A percentile compares a stretch with the other conserved stretches of the same genome.
Evolutionary conservation across 768 basidiomycete genomes (phyloP).

Genomic region (Mycena crocata): DNA sequence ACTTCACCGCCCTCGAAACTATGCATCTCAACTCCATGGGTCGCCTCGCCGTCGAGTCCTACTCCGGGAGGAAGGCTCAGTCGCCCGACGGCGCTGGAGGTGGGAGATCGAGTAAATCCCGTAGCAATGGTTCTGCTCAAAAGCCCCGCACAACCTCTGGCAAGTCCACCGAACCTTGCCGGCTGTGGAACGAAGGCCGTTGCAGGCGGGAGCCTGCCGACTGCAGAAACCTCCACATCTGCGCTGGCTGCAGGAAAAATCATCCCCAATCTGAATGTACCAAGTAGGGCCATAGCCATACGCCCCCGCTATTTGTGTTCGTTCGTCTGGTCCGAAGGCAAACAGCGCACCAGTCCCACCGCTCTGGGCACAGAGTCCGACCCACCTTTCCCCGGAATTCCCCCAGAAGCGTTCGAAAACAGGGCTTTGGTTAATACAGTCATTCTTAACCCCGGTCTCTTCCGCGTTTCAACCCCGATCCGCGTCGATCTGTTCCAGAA

Average conservation of each 20-base stretch:
- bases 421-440: background rate
- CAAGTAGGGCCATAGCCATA: background rate
- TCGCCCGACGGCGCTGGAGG: background rate
- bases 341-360: background rate
- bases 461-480: slow-evolving; percentile 43
- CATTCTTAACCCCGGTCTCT: background rate
- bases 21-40: slow-evolving; percentile 5
- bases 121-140: background rate
- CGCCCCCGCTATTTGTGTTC: background rate
- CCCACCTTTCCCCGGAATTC: slow-evolving; percentile 24
- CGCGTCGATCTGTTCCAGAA: slow-evolving; percentile 43
- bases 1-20: slow-evolving; percentile 10
- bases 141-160: background rate
- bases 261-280: background rate
- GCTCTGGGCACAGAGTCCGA: slow-evolving; percentile 1
- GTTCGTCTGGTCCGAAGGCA: background rate
- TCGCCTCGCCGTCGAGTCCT: too few relatives aligned
- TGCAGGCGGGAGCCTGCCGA: background rate
- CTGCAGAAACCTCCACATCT: slow-evolving; percentile 13
- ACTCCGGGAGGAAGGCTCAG: background rate
- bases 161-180: slow-evolving; percentile 6
- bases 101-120: too few relatives aligned
- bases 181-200: slow-evolving; percentile 1
- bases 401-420: background rate
- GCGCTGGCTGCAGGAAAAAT: background rate